phyloP scores from a whole-genome alignment of 345 rosid genomes.

The Fremontodendron californicum region DNA sequence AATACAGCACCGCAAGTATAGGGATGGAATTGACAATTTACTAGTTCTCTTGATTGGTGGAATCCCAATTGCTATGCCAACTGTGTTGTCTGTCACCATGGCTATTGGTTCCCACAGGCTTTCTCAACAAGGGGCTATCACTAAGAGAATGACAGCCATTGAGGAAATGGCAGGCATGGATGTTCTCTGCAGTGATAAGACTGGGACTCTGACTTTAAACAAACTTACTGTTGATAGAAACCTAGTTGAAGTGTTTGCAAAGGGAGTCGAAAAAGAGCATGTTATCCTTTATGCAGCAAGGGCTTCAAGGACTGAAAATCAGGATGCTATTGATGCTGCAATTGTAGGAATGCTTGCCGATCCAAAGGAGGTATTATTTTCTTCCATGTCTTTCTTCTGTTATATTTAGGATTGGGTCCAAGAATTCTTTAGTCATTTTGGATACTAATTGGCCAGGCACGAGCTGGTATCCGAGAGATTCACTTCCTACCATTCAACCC shows the following conservation, averaged over 20 bases:
- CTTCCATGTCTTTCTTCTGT: background rate
- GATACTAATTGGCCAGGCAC: conserved; percentile 44
- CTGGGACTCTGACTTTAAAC: conserved; percentile 82
- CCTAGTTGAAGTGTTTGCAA: conserved; percentile 65
- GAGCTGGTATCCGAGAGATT: conserved; percentile 69
- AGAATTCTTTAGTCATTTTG: background rate
- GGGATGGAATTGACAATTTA: conserved; percentile 85
- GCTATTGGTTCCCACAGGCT: conserved; percentile 91
- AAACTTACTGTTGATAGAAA: conserved; percentile 72
- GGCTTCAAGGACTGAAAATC: conserved; percentile 84
- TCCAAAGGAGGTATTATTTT: conserved; percentile 66
- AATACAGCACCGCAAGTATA: conserved; percentile 64
- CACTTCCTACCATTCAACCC: conserved; percentile 93
- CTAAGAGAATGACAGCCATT: conserved; percentile 95
- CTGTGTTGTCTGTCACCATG: conserved; percentile 93
- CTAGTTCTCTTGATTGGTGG: conserved; percentile 92
- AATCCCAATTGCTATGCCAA: conserved; percentile 94
- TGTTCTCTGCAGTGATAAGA: conserved; percentile 89
- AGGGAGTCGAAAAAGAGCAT: conserved; percentile 69
- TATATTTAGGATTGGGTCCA: conserved; percentile 5
- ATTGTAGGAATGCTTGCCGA: conserved; percentile 95
- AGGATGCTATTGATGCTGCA: conserved; percentile 90
- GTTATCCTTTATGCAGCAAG: conserved; percentile 80
- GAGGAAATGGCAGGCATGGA: conserved; percentile 99
- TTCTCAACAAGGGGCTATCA: conserved; percentile 81